Evolutionary conservation across 75 land plant genomes (phyloP).

Genomic region (Pinus taeda): DNA sequence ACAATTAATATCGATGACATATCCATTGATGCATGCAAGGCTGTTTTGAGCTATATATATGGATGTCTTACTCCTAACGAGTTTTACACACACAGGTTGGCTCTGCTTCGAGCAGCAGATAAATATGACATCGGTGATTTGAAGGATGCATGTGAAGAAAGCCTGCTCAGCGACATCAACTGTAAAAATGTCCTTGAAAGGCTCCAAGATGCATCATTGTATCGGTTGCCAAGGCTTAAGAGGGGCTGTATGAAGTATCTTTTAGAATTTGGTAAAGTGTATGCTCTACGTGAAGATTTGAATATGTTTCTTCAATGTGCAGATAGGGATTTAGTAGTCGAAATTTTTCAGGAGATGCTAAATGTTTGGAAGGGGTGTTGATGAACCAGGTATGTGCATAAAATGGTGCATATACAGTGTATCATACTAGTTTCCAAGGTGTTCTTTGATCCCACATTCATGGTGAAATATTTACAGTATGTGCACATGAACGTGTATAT

Average conservation of each 20-base stretch:
- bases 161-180: conserved; percentile 74
- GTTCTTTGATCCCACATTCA: no score
- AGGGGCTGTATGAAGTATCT: conserved; percentile 63
- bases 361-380: conserved; percentile 62
- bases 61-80: conserved; percentile 54
- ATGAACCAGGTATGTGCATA: background rate
- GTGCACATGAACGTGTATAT: no score
- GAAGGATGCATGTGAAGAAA: conserved; percentile 84
- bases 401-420: no score
- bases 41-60: conserved; percentile 73
- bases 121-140: conserved; percentile 73
- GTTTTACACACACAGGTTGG: conserved; percentile 61
- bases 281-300: conserved; percentile 66
- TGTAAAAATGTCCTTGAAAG: conserved; percentile 80
- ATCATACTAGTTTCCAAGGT: no score
- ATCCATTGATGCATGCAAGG: conserved; percentile 61
- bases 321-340: conserved; percentile 71
- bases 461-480: no score
- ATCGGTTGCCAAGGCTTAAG: conserved; percentile 61
- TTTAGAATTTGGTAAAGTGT: conserved; percentile 79
- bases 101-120: conserved; percentile 74
- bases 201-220: conserved; percentile 64
- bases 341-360: conserved; percentile 73
- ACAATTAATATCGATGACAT: conserved; percentile 74
- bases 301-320: conserved; percentile 49